Percentiles rank a stretch among this genome's conserved stretches.
These are phyloP conservation scores for Termitomyces sp. DNA, from an alignment of 768 basidiomycete genomes.

Conservation along the genomic window DNA sequence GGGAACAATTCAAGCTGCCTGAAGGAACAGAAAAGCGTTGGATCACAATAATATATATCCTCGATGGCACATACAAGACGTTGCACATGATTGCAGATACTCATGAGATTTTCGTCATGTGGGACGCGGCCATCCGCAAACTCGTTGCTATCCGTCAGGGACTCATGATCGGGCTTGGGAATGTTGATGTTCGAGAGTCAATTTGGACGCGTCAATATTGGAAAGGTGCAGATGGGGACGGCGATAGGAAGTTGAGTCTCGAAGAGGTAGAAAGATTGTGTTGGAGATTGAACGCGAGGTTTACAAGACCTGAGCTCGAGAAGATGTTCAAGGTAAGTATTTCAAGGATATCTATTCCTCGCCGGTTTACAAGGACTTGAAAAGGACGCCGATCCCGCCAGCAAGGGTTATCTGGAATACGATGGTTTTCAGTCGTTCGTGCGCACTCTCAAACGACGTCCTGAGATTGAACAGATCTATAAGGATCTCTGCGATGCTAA, in stretches of 20 bases:
- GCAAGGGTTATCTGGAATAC: slow-evolving; percentile 64
- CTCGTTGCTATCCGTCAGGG: slow-evolving; percentile 62
- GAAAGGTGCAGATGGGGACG: slow-evolving; percentile 62
- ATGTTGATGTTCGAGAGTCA: slow-evolving; percentile 54
- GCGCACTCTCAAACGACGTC: slow-evolving; percentile 75
- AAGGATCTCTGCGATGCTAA: slow-evolving; percentile 24
- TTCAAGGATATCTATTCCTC: neutral
- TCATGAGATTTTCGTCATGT: slow-evolving; percentile 36
- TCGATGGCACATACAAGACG: slow-evolving; percentile 75
- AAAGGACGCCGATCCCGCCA: slow-evolving; percentile 58
- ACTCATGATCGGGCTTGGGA: slow-evolving; percentile 62
- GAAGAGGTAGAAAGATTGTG: slow-evolving; percentile 71
- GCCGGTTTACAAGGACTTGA: neutral
- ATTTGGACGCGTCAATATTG: slow-evolving; percentile 83
- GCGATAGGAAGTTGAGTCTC: slow-evolving; percentile 60
- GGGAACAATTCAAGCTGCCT: slow-evolving; percentile 61
- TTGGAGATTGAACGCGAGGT: slow-evolving; percentile 60
- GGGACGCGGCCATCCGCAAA: slow-evolving; percentile 55
- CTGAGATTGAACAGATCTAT: slow-evolving; percentile 72
- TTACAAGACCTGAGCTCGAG: slow-evolving; percentile 44
- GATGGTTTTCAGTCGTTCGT: slow-evolving; percentile 78
- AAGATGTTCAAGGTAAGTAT: slow-evolving; percentile 51
- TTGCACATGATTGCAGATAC: slow-evolving; percentile 78
- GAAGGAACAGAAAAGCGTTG: slow-evolving; percentile 62
- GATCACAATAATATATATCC: slow-evolving; percentile 82